phyloP scores from a whole-genome alignment of 2,329 filamentous ascomycete species.

The Aureobasidium sp. region DNA sequence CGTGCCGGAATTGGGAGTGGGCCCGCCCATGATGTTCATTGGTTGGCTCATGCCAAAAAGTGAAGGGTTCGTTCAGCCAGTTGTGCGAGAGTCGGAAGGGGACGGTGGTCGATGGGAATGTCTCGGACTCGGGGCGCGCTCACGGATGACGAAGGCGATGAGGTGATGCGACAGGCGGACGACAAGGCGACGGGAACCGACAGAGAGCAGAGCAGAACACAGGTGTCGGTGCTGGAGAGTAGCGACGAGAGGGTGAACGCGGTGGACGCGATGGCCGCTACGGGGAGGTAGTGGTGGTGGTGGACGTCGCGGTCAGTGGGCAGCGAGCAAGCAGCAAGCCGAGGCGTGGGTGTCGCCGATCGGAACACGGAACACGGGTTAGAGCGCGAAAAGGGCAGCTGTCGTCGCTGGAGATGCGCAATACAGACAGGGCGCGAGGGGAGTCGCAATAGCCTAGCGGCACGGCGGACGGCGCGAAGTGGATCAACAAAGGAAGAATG shows the following conservation, averaged over 20 bases:
- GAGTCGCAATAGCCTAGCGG: conserved; percentile 9
- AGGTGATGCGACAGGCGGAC: not conserved
- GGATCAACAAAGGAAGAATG: conserved; percentile 11
- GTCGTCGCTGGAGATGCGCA: not conserved
- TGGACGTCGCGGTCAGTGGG: not conserved
- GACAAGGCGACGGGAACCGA: not conserved
- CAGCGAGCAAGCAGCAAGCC: conserved; percentile 9
- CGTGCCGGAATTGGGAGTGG: conserved; percentile 28
- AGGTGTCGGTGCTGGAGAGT: not conserved
- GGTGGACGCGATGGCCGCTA: not conserved
- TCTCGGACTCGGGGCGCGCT: conserved; percentile 10
- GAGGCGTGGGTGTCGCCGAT: conserved; percentile 8
- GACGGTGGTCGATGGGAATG: not conserved
- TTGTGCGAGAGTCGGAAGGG: conserved; percentile 4
- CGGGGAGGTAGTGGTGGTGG: not conserved
- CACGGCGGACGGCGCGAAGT: conserved; percentile 6
- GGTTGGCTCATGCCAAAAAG: conserved; percentile 45
- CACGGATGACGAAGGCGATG: not conserved
- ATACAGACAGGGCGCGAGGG: not conserved
- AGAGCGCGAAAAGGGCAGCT: not conserved
- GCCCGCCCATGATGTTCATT: conserved; percentile 45
- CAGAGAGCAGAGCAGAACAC: not conserved
- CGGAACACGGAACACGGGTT: not conserved
- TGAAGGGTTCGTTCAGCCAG: conserved; percentile 10
- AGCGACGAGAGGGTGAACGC: not conserved